These are phyloP conservation scores for Tolypocladium amazonense DNA, from an alignment of 2,329 filamentous ascomycete genomes.

Conservation along the genomic window DNA sequence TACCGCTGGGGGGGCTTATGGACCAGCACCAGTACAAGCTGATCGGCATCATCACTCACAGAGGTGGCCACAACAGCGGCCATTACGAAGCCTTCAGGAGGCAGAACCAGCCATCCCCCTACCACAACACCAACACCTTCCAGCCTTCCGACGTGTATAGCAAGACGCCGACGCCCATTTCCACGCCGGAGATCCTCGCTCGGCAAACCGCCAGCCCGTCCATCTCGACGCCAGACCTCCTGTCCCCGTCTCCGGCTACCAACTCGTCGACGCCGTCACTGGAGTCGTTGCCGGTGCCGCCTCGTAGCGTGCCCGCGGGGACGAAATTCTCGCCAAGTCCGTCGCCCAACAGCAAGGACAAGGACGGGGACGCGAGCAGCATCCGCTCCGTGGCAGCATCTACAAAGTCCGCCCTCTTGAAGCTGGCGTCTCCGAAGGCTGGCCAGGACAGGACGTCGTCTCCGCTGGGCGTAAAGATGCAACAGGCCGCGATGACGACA, in stretches of 20 bases:
- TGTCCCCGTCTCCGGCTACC: conserved; percentile 24
- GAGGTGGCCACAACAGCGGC: conserved; percentile 89
- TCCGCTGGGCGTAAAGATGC: conserved; percentile 8
- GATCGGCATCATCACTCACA: conserved; percentile 82
- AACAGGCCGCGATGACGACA: conserved; percentile 11
- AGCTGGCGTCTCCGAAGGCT: conserved; percentile 29
- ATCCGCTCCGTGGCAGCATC: conserved; percentile 47
- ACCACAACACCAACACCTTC: conserved; percentile 72
- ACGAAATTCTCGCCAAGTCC: conserved; percentile 13
- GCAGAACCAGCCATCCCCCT: conserved; percentile 70
- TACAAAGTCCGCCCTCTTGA: conserved; percentile 42
- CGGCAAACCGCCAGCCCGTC: conserved; percentile 29
- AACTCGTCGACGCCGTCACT: conserved; percentile 26
- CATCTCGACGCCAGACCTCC: conserved; percentile 36
- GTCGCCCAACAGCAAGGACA: conserved; percentile 21
- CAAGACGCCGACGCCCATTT: conserved; percentile 41
- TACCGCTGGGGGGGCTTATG: conserved; percentile 71
- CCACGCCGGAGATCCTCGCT: conserved; percentile 34
- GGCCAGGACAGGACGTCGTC: conserved; percentile 12
- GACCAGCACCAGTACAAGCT: conserved; percentile 74
- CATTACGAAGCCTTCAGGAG: conserved; percentile 95
- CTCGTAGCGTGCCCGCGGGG: conserved; percentile 21
- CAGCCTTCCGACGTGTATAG: conserved; percentile 66
- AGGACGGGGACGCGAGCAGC: conserved; percentile 38
- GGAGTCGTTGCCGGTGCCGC: conserved; percentile 18